A percentile compares a stretch with the other conserved stretches of the same genome.
phyloP scores from a whole-genome alignment of 768 basidiomycete genomes.

The Lactarius sanguifluus region DNA sequence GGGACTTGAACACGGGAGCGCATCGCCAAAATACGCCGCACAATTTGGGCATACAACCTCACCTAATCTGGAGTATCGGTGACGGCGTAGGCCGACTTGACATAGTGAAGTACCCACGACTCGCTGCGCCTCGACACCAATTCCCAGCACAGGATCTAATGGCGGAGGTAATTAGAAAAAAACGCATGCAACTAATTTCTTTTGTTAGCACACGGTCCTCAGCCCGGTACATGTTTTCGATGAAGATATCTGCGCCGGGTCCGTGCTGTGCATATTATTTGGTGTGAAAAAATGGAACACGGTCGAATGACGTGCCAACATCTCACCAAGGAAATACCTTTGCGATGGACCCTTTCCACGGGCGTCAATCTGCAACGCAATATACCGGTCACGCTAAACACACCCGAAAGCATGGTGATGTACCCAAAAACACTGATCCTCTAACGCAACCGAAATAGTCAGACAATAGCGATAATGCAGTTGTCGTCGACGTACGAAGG shows the following conservation, averaged over 20 bases:
- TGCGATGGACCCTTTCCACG: slow-evolving; percentile 75
- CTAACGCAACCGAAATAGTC: slow-evolving; percentile 33
- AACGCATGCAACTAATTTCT: background rate
- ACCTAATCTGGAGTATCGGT: slow-evolving; percentile 94
- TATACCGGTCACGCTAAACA: slow-evolving; percentile 88
- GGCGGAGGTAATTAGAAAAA: slow-evolving; percentile 14
- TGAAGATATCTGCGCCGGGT: slow-evolving; percentile 86
- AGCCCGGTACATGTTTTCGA: slow-evolving; percentile 92
- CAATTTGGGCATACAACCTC: background rate
- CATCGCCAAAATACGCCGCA: background rate
- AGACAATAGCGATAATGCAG: background rate
- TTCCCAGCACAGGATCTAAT: slow-evolving; percentile 92
- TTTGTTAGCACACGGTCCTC: slow-evolving; percentile 64
- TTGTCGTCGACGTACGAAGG: slow-evolving; percentile 49
- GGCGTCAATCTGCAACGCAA: slow-evolving; percentile 84
- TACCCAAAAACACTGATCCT: slow-evolving; percentile 92
- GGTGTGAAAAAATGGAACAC: background rate
- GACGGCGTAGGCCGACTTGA: slow-evolving; percentile 89
- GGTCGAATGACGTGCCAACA: slow-evolving; percentile 53
- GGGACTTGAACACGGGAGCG: slow-evolving; percentile 55
- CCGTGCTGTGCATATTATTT: slow-evolving; percentile 51
- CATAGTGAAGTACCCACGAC: slow-evolving; percentile 93
- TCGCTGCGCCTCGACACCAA: slow-evolving; percentile 89
- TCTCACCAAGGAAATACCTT: slow-evolving; percentile 97
- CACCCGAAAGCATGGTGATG: slow-evolving; percentile 90